Conservation (phyloP, 805 yeast genomes). For the Hanseniaspora lachancei region DNA sequence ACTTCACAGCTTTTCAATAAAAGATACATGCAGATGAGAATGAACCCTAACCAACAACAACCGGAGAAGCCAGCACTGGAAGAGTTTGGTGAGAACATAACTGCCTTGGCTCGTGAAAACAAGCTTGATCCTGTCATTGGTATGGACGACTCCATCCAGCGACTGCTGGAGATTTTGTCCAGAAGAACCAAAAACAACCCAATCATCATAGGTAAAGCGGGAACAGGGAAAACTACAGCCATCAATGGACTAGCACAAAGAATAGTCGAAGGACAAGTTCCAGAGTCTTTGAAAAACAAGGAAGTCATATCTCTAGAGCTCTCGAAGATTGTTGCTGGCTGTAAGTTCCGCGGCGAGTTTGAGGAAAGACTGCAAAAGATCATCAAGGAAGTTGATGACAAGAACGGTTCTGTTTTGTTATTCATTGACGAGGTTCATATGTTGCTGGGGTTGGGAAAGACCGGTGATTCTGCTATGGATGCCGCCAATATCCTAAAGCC, state of each 20-base stretch:
- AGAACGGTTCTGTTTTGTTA: conserved; percentile 60
- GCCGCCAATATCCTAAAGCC: conserved; percentile 91
- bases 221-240: conserved; percentile 95
- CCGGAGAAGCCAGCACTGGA: conserved; percentile 64
- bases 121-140: conserved; percentile 95
- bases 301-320: conserved; percentile 71
- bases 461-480: conserved; percentile 81
- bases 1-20: background rate
- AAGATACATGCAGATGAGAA: conserved; percentile 23
- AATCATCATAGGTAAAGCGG: conserved; percentile 88
- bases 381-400: conserved; percentile 69
- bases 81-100: conserved; percentile 72
- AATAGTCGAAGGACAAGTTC: conserved; percentile 82
- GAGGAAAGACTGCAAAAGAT: conserved; percentile 78
- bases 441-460: conserved; percentile 78
- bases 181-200: conserved; percentile 93
- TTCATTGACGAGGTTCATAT: conserved; percentile 88
- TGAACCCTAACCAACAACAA: conserved; percentile 36
- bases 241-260: conserved; percentile 95
- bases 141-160: conserved; percentile 82
- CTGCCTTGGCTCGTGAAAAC: conserved; percentile 77
- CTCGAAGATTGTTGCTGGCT: conserved; percentile 84
- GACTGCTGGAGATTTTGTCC: conserved; percentile 85
- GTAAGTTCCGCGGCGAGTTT: conserved; percentile 91
- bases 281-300: conserved; percentile 83